Percentiles rank a stretch among this genome's conserved stretches.
Evolutionary conservation across 2,329 filamentous ascomycete genomes (phyloP).

Genomic region (Gaeumannomyces tritici): DNA sequence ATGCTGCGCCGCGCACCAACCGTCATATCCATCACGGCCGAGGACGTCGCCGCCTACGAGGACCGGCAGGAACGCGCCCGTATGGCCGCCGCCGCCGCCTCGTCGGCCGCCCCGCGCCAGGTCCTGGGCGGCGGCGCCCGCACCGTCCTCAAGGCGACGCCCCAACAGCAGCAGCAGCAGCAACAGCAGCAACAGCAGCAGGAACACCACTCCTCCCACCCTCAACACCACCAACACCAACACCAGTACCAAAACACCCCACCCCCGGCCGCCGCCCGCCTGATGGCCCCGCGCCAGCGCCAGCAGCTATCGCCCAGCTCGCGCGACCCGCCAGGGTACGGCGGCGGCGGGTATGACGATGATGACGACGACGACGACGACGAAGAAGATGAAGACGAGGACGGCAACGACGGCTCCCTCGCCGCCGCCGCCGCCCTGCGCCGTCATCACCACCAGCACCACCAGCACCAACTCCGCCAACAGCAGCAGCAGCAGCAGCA

Average conservation of each 20-base stretch:
- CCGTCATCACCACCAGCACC: neutral
- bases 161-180: conserved; percentile 2
- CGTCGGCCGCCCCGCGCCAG: neutral
- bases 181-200: neutral
- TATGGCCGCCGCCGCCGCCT: conserved; percentile 1
- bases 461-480: neutral
- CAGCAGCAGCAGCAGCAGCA: too few species aligned
- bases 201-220: neutral
- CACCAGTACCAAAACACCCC: neutral
- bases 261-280: neutral
- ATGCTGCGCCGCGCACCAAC: conserved; percentile 49
- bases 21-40: conserved; percentile 55
- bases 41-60: conserved; percentile 63
- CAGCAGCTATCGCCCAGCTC: conserved; percentile 2
- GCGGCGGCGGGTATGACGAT: conserved; percentile 6
- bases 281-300: conserved; percentile 5
- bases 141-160: neutral
- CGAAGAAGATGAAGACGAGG: neutral
- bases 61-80: conserved; percentile 30
- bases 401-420: neutral
- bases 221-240: neutral
- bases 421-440: neutral
- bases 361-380: conserved; percentile 4
- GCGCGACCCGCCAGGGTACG: neutral
- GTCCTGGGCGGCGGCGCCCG: neutral